Percentiles rank a stretch among this genome's conserved stretches.
Conservation (phyloP, 1,284 basidiomycete species). For the Heliocybe sulcata region DNA sequence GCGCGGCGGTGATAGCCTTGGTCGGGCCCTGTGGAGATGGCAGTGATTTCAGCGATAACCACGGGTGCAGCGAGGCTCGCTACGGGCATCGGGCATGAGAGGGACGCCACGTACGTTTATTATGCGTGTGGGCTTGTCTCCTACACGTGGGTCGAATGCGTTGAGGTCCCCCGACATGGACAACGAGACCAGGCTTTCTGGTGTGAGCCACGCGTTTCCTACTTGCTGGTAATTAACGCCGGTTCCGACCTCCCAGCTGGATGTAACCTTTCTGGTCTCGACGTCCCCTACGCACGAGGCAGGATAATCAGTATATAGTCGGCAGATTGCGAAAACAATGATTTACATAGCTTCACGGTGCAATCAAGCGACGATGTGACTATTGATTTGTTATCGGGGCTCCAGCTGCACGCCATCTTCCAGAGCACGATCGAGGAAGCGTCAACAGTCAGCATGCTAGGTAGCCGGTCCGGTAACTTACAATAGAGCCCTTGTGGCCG, state of each 20-base stretch:
- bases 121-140: constrained; percentile 50
- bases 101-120: constrained; percentile 42
- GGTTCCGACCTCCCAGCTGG: constrained; percentile 66
- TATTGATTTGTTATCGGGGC: constrained; percentile 65
- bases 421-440: constrained; percentile 1
- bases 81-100: background rate
- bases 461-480: constrained; percentile 30
- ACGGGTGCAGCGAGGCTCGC: constrained; percentile 2
- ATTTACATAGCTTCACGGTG: constrained; percentile 80
- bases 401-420: constrained; percentile 78
- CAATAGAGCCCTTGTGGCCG: constrained; percentile 71
- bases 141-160: constrained; percentile 72
- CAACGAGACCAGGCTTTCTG: constrained; percentile 75
- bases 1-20: constrained; percentile 62
- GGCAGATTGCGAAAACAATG: background rate
- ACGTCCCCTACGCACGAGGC: constrained; percentile 61
- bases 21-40: background rate
- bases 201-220: constrained; percentile 78
- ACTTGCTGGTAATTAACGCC: constrained; percentile 79
- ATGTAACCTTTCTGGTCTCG: constrained; percentile 56
- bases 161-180: constrained; percentile 83
- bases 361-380: constrained; percentile 86
- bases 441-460: background rate
- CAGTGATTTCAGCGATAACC: constrained; percentile 40
- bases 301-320: background rate